Evolutionary conservation across 2,329 filamentous ascomycete genomes (phyloP), one percentile per base, ranked within the genome.

Genomic region (Fusarium tjaetaba): DNA sequence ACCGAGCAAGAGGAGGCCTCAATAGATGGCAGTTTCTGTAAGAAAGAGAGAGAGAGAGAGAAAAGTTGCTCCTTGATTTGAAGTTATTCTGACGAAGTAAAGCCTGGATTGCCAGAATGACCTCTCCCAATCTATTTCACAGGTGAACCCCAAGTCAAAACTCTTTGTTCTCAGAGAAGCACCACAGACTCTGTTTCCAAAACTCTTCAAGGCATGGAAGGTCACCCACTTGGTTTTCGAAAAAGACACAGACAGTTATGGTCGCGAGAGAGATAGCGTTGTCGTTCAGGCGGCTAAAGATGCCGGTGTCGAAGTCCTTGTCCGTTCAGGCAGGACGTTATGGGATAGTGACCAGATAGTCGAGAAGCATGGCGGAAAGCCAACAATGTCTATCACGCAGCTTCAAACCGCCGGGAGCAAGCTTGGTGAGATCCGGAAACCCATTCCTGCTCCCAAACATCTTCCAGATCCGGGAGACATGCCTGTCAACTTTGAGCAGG

Each of bases 211-310:
- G 75, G 87, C 88, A 24, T 95, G 93, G 93, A 87, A 88, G 4
- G 89, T 94, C 32, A 93, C 92, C 0, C 93, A 95, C 81, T 82
- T 95, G 10, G 92, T 94, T 0, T 95, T 94, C 75, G 93, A 95
- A 79, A 93, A 92, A 77, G 93, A 95, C 76, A 94, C 92, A 1
- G 93, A 95, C 83, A 86, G 91, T 1, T 95, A 95, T 81, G 92
- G 86, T 9, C 86, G 88, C 22, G 87, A 90, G 45, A 83, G 93
- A 56, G 93, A 95, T 80, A 85, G 84, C 3, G 82, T 84, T 24
- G 86, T 95, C 16, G 81, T 86, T 39, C 80, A 85, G 22, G 81
- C 91, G n/a, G 92, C 92, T 9, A 83, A 87, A 72, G 82, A 89
- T 51, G 90, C 91, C 1, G 92, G 92, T 3, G 90, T 95, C 3